phyloP scores from a whole-genome alignment of 495 filamentous ascomycete genomes.

The Talaromyces trachyspermus region DNA sequence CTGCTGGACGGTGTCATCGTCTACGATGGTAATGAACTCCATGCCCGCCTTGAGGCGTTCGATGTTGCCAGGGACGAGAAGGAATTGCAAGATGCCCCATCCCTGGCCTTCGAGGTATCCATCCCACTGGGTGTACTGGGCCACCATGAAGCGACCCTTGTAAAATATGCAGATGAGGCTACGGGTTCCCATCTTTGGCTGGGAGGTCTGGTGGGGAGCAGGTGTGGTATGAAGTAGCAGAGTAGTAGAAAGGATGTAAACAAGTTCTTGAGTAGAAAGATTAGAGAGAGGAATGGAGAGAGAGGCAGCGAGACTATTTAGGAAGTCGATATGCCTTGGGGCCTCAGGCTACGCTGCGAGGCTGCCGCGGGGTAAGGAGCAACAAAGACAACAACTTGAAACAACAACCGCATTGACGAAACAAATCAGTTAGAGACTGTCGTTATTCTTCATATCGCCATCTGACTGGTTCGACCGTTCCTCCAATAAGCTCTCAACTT shows the following conservation, averaged over 20 bases:
- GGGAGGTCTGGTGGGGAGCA: background rate
- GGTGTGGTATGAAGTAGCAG: background rate
- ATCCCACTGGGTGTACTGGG: constrained; percentile 14
- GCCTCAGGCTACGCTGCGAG: no score
- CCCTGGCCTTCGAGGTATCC: constrained; percentile 16
- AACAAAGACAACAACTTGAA: no score
- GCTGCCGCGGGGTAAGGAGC: no score
- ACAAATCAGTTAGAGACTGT: no score
- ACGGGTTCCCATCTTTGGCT: constrained; percentile 8
- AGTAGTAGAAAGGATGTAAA: background rate
- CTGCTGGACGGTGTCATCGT: constrained; percentile 5
- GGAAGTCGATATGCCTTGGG: no score
- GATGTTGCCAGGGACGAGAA: constrained; percentile 11
- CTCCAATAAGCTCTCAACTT: background rate
- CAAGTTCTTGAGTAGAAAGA: background rate
- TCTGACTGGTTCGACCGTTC: no score
- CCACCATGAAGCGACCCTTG: constrained; percentile 11
- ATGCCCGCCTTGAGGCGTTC: constrained; percentile 12
- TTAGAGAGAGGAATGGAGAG: background rate
- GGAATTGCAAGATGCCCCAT: constrained; percentile 8
- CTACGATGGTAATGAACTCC: constrained; percentile 3
- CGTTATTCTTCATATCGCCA: no score
- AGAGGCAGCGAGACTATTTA: background rate
- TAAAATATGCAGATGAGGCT: constrained; percentile 9
- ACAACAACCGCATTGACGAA: no score